Evolutionary conservation across 2,329 filamentous ascomycete species (phyloP), one percentile per base, ranked within the genome.

Genomic region (Epichloe sylvatica): DNA sequence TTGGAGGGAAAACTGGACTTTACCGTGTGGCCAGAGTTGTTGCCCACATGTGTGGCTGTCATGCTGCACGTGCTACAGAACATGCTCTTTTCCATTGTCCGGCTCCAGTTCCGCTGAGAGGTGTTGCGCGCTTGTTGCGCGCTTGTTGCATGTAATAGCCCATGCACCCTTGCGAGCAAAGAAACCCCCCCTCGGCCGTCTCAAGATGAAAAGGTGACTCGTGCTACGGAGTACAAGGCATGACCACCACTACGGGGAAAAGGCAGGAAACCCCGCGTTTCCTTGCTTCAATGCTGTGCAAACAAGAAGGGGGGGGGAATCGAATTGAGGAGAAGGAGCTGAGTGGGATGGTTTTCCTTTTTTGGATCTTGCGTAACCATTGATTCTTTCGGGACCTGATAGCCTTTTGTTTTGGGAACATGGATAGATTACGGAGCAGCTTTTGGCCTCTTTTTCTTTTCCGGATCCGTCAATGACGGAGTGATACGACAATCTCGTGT

Each of bases 1-100:
- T 68, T 76, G 39, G 81, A 84, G 66, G 81, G 78, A 25, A 79
- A 77, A 64, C 67, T 77, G 53, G 81, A 84, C 63, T 67, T 84
- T 55, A 75, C 74, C 6, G 75, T 78, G 49, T 84, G 80, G 77
- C 80, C 81, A 2, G 81, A 84, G 67, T 64, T 84, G 58, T 64
- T 84, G 57, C 81, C 81, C 17, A 82, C 81, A 3, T 77, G 77
- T 49, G 76, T 81, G 19, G 78, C 77, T 21, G 80, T 83, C 21
- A 79, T 78, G 68, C 67, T 84, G 61, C 81, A 84, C 57, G 81
- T 84, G 46, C 60, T 84, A 64, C 81, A 84, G 66, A 84, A 84
- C 62, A 84, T 84, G 81, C 64, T 84, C 50, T 84, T 84, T 65
- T 80, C 78, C 43, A 84, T 84, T 57, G 76, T 83, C 36, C 73